A percentile compares a stretch with the other conserved stretches of the same genome.
phyloP scores from a whole-genome alignment of 805 yeast genomes.

The Yamadazyma phyllophila region DNA sequence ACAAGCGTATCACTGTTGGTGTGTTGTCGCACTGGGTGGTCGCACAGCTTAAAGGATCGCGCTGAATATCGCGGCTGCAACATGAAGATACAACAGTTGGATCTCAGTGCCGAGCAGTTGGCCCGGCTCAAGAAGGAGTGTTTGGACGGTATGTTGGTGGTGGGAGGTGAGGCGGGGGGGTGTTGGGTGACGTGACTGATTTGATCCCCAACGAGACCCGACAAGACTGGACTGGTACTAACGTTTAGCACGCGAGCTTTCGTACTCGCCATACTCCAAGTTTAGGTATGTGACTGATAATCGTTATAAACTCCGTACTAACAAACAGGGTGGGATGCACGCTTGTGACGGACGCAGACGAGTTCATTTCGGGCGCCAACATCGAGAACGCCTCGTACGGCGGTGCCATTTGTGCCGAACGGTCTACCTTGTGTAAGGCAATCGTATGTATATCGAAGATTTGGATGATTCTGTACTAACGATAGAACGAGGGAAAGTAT shows the following conservation, averaged over 20 bases:
- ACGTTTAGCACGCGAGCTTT: conserved; percentile 44
- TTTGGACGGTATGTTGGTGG: conserved; percentile 12
- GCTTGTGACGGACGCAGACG: conserved; percentile 51
- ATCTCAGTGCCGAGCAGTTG: conserved; percentile 1
- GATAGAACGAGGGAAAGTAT: conserved; percentile 10
- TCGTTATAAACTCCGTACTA: conserved; percentile 8
- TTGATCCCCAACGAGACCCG: no score
- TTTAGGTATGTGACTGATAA: conserved; percentile 30
- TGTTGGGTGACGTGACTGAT: no score
- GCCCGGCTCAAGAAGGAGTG: conserved; percentile 1
- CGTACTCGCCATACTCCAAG: conserved; percentile 73
- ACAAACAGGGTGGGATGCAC: conserved; percentile 71
- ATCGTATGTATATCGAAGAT: conserved; percentile 21
- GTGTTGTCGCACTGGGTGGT: no score
- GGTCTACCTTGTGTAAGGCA: conserved; percentile 35
- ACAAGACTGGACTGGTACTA: no score
- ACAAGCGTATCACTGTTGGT: no score
- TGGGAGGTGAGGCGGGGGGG: not conserved
- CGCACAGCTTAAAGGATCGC: no score
- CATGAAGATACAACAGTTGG: conserved; percentile 3
- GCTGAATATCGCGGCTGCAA: not conserved
- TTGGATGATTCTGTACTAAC: conserved; percentile 10
- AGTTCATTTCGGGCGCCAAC: conserved; percentile 70
- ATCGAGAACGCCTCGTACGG: conserved; percentile 93
- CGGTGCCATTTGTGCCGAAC: conserved; percentile 42